Base-by-base conservation (phyloP, 2,329 filamentous ascomycete species). In the Pestalotiopsis sp. region DNA sequence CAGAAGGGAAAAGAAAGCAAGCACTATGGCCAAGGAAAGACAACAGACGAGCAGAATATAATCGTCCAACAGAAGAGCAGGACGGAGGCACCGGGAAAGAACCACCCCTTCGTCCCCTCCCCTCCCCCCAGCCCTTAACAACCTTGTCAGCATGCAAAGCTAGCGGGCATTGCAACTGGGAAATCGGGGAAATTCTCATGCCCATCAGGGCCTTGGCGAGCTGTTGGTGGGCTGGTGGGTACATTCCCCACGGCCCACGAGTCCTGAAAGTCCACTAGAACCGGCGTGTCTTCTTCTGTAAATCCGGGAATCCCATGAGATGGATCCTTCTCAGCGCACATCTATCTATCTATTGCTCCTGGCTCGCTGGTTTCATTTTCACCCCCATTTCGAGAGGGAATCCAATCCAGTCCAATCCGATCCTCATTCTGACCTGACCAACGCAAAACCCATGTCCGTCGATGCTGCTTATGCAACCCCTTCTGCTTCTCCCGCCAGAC, bases 151-250 rank as follows among this genome's bases (percentile, higher is more conserved):
- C 62, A 35, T 57, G 40, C 44, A 40, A 65, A 64, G 44, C 62
- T 65, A 65, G 62, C 52, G 62, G 62, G 13, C 48, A 65, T 65
- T 40, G 48, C 48, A 55, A 65, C 62, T 65, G 62, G 30, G 62
- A 56, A 55, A 56, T 65, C 62, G 62, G 62, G 62, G 62, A 65
- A 65, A 65, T 65, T 65, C 62, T 26, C 22, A 55, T 44, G 62
- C 62, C 52, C 20, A 26, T 44, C n/a, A 56, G 62, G 17, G 44
- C 26, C 62, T 65, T 65, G 62, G 62, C 62, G 20, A 44, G 62
- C 52, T n/a, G 26, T 65, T 48, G 44, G 44, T n/a, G 44, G 44
- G 17, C 44, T 52, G 44, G 62, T 65, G 62, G 62, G 48, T 65
- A 65, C 40, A 24, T 56, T 65, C 62, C 62, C 62, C 62, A 65